phyloP scores from a whole-genome alignment of 768 basidiomycete species.

The Russula lepida region DNA sequence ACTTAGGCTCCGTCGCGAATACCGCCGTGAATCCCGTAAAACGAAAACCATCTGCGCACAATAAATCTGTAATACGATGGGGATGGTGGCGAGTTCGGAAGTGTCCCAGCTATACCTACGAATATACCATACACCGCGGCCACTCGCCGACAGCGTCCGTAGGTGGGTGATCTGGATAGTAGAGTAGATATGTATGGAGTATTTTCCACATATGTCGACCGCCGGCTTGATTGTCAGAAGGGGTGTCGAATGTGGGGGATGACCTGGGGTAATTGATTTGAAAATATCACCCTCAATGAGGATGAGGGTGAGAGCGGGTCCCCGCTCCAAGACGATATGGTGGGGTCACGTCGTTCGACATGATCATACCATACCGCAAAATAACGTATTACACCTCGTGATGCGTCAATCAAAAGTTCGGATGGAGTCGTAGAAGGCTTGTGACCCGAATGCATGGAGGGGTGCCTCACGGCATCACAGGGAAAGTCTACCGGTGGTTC shows the following conservation, averaged over 20 bases:
- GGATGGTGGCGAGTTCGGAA: not conserved
- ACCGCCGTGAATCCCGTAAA: not conserved
- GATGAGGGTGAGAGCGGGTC: too few relatives aligned
- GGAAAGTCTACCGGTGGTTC: not conserved
- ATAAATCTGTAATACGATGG: not conserved
- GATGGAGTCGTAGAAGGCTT: not conserved
- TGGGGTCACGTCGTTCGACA: too few relatives aligned
- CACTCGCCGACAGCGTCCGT: too few relatives aligned
- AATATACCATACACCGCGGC: not conserved
- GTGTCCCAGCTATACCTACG: not conserved
- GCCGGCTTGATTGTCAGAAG: not conserved
- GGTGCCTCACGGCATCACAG: not conserved
- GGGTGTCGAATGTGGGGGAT: not conserved
- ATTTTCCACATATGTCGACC: not conserved
- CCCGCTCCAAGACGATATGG: too few relatives aligned
- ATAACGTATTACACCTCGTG: not conserved
- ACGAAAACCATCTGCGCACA: too few relatives aligned
- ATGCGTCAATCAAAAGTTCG: not conserved
- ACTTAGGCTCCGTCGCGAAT: not conserved
- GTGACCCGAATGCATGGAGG: not conserved
- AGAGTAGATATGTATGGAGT: not conserved
- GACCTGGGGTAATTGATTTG: conserved; percentile 21
- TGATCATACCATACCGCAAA: too few relatives aligned
- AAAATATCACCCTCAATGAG: not conserved
- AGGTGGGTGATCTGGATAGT: not conserved